Evolutionary conservation across 2,329 filamentous ascomycete species (phyloP), one percentile per base, ranked within the genome.

Genomic region (Didymella sp.): DNA sequence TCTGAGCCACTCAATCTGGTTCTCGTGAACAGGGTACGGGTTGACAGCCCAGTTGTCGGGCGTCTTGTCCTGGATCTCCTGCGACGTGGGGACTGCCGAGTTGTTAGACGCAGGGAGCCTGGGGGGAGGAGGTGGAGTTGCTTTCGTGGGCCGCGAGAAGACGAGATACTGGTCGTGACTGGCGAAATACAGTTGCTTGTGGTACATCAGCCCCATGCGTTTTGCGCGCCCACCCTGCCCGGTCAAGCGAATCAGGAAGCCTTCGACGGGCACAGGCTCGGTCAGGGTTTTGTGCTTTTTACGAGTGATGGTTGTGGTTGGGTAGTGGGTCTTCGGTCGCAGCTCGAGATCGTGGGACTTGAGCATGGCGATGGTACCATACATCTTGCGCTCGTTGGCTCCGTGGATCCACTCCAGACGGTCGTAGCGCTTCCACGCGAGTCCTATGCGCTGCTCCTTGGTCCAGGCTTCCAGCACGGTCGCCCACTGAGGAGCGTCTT

Each of bases 401-500:
- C 87, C 87, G 70, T 87, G 82, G 4, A 89, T 79, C 87, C 87
- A 89, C 73, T 89, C 87, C 15, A 89, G 76, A 22, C 87, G 81
- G 66, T 89, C 87, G 67, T 89, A 89, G 42, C 87, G 80, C 72
- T 87, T 87, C 87, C 87, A 89, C 3, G 85, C 87, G 44, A 89
- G 79, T 3, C 87, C 87, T 69, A 89, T 85, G 24, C 82, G 82
- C 56, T 85, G 81, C 21, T 81, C 76, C 47, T 80, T 80, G 4
- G 80, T 78, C 87, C 87, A 89, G n/a, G 78, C 71, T 31, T 83
- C 79, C 12, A 89, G 68, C 2, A 89, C 80, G 44, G 85, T 80
- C 6, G 79, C 74, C 85, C 86, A 89, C 64, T 88, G 85, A 0
- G 81, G 76, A 30, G 81, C 79, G 22, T 82, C 77, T 59, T 81